Percentiles rank a stretch among this genome's conserved stretches.
These are phyloP conservation scores for Lagenidium sp. DNA, from an alignment of 352 stramenopile species.

Conservation along the genomic window DNA sequence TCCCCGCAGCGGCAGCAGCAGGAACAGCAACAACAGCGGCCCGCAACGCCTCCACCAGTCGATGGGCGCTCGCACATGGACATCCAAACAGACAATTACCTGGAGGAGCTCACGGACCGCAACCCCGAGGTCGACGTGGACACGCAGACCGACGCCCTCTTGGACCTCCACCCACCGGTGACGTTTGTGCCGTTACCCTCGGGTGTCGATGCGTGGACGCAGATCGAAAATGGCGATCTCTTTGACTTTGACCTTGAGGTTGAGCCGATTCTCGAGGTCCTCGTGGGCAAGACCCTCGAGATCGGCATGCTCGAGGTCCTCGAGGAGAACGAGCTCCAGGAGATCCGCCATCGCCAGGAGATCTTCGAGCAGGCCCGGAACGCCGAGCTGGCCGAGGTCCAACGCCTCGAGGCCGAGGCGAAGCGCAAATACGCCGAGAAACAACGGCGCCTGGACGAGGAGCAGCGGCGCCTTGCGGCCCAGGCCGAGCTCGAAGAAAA, in stretches of 20 bases:
- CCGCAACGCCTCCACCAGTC: constrained; percentile 78
- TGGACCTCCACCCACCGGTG: constrained; percentile 79
- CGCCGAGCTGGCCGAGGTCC: constrained; percentile 90
- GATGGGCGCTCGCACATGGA: constrained; percentile 87
- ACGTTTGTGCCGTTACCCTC: constrained; percentile 86
- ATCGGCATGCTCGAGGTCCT: constrained; percentile 92
- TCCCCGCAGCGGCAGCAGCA: constrained; percentile 18
- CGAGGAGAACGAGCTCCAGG: constrained; percentile 89
- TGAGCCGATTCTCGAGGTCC: constrained; percentile 91
- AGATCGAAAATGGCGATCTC: constrained; percentile 90
- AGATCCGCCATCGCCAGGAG: constrained; percentile 86
- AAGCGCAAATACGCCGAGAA: constrained; percentile 91
- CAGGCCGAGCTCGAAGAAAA: constrained; percentile 89
- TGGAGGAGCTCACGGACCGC: constrained; percentile 91
- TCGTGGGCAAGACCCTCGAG: constrained; percentile 93
- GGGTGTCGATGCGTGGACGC: constrained; percentile 82
- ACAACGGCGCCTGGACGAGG: constrained; percentile 74
- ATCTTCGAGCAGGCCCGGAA: constrained; percentile 90
- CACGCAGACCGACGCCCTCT: constrained; percentile 89
- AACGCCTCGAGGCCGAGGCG: constrained; percentile 90
- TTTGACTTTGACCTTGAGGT: constrained; percentile 96
- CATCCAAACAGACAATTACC: constrained; percentile 92
- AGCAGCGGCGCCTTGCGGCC: constrained; percentile 55
- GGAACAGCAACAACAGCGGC: constrained; percentile 27
- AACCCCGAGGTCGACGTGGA: constrained; percentile 82